Conservation (phyloP, 805 yeast species). For the Sungouiozyma intestinalis region DNA sequence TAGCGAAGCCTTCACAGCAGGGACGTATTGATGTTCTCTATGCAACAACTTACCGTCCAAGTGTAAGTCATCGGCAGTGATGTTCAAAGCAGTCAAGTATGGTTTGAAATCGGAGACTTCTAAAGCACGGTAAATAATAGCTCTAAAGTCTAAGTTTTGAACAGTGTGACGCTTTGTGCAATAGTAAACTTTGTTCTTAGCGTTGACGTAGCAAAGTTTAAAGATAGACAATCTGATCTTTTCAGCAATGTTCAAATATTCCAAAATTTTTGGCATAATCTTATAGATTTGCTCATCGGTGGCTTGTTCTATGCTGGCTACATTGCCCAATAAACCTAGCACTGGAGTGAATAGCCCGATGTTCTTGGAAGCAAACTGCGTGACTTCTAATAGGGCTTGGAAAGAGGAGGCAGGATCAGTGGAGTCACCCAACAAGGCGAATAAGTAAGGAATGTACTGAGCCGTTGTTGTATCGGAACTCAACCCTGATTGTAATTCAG, state of each 20-base stretch:
- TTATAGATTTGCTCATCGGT: conserved; percentile 15
- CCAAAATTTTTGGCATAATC: conserved; percentile 19
- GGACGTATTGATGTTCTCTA: conserved; percentile 25
- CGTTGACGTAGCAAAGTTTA: conserved; percentile 21
- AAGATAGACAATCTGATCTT: conserved; percentile 24
- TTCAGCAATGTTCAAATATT: conserved; percentile 19
- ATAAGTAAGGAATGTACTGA: conserved; percentile 16
- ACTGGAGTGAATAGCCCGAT: conserved; percentile 14
- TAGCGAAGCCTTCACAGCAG: conserved; percentile 24
- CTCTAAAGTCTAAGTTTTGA: conserved; percentile 26
- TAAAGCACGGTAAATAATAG: conserved; percentile 23
- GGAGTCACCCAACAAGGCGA: conserved; percentile 15
- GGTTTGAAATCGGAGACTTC: conserved; percentile 23
- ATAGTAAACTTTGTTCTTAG: conserved; percentile 11
- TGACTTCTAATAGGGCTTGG: conserved; percentile 16
- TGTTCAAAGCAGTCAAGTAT: conserved; percentile 21
- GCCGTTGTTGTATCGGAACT: conserved; percentile 8
- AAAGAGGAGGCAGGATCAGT: conserved; percentile 18
- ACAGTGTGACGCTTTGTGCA: conserved; percentile 26
- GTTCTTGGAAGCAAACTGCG: conserved; percentile 16
- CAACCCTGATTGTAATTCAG: conserved; percentile 10
- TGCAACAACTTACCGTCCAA: conserved; percentile 23
- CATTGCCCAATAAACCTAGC: conserved; percentile 13
- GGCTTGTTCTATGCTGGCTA: conserved; percentile 7
- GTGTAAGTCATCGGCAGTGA: conserved; percentile 19